Evolutionary conservation across 192 early-diverging fungal species (phyloP).

Genomic region (Powellomyces hirtus): DNA sequence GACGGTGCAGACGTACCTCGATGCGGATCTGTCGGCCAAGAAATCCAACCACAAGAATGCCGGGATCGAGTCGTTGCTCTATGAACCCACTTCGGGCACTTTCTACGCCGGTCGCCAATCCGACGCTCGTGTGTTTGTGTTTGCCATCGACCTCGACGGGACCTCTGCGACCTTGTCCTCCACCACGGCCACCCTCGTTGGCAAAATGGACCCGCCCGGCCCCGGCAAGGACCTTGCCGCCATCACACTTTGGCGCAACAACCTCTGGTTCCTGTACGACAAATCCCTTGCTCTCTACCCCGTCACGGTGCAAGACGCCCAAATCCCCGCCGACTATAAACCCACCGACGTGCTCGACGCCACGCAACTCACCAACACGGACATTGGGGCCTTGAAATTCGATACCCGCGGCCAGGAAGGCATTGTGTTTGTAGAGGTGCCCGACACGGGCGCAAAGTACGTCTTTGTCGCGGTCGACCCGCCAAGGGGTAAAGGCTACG

Average conservation of each 20-base stretch:
- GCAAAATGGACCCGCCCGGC: conserved; percentile 22
- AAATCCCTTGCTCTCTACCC: not conserved
- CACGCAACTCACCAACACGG: not conserved
- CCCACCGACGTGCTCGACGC: not conserved
- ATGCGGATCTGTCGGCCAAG: not conserved
- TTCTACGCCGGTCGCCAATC: conserved; percentile 31
- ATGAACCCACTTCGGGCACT: not conserved
- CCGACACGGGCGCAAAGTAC: conserved; percentile 11
- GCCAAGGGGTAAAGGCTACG: conserved; percentile 20
- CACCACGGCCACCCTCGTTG: not conserved
- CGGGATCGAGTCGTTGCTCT: conserved; percentile 32
- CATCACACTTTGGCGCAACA: conserved; percentile 15
- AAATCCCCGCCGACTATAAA: not conserved
- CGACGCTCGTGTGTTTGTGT: conserved; percentile 30
- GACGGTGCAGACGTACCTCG: conserved; percentile 9
- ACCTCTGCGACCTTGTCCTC: not conserved
- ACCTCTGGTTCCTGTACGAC: conserved; percentile 29
- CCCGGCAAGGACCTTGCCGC: conserved; percentile 21
- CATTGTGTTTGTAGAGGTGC: conserved; percentile 20
- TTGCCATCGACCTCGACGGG: not conserved
- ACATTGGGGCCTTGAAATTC: conserved; percentile 11
- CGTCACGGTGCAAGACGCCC: not conserved
- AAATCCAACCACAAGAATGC: not conserved
- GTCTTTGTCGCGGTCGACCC: conserved; percentile 31
- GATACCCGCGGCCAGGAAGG: conserved; percentile 23